Evolutionary conservation across 2,329 filamentous ascomycete species (phyloP), one percentile per base, ranked within the genome.

Genomic region (Ophiostoma angusticollis): DNA sequence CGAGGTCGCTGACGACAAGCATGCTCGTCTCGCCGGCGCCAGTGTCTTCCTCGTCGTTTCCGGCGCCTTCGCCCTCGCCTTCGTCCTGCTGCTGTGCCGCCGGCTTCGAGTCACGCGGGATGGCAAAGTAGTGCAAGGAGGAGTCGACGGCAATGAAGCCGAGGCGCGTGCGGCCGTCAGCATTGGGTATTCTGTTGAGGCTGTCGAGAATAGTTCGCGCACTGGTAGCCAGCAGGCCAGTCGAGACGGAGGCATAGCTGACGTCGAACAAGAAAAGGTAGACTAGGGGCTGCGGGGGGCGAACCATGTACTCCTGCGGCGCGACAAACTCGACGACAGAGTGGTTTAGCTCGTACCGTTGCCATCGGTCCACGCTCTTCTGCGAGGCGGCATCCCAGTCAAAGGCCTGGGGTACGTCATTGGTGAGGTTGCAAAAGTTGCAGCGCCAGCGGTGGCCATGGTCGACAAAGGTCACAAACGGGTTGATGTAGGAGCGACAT

Each of bases 371-470:
- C 36, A 93, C 80, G 37, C 78, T 82, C 66, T 93, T 87, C 61
- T 96, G 89, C 39, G 86, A 71, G 31, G 84, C 80, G 24, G 85
- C 80, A 61, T 98, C 91, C 91, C 91, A 98, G 58, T 98, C 91
- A 50, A 98, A 98, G 27, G 87, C 87, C 61, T 98, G 91, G n/a
- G 91, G 91, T 28, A 96, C 89, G 52, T 98, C 91, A 58, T 98
- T 98, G 50, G 87, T 95, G 48, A 98, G 69, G 60, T 94, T 96
- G 62, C 91, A 98, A 87, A 98, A 95, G 64, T 98, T 98, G 67
- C 91, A 98, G 54, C 89, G 80, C 91, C 91, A 98, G 55, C 91
- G 76, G 63, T 98, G 91, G 33, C 91, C 91, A 55, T 96, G 85
- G 53, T 98, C 91, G 45, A 98, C 67, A 64, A 98, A 98, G 33